phyloP scores from a whole-genome alignment of 306 rosid genomes.

The Trifolium repens region DNA sequence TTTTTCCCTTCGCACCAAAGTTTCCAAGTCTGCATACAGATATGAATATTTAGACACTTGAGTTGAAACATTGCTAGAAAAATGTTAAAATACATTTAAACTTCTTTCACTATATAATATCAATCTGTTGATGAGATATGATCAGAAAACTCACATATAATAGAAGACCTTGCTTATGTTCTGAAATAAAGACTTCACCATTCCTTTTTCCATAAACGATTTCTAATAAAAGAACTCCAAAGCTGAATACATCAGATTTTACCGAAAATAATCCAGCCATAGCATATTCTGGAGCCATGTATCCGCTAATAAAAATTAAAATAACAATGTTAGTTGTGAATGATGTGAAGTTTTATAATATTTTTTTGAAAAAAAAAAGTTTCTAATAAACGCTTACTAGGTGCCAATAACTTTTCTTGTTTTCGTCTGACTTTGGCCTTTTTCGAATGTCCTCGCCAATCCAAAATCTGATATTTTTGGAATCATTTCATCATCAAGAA shows the following conservation, averaged over 20 bases:
- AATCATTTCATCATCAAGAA: conserved; percentile 51
- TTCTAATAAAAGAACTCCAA: conserved; percentile 48
- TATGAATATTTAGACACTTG: not conserved
- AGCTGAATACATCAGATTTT: conserved; percentile 51
- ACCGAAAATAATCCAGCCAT: conserved; percentile 45
- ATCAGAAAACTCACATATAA: conserved; percentile 33
- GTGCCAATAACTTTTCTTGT: conserved; percentile 58
- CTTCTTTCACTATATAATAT: not conserved
- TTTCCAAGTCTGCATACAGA: conserved; percentile 51
- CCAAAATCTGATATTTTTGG: conserved; percentile 64
- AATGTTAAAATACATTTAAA: too few species aligned
- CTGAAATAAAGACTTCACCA: conserved; percentile 26
- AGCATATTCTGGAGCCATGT: conserved; percentile 58
- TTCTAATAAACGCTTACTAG: conserved; percentile 38
- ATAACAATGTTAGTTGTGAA: conserved; percentile 1
- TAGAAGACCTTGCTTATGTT: conserved; percentile 33
- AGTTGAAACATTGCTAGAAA: not conserved
- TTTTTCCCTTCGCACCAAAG: conserved; percentile 52
- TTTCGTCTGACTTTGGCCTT: conserved; percentile 38
- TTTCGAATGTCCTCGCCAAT: conserved; percentile 50
- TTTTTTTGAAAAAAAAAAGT: not conserved
- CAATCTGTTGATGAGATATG: not conserved
- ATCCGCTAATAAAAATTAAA: conserved; percentile 41
- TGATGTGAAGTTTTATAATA: not conserved
- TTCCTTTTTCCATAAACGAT: conserved; percentile 44